These are phyloP conservation scores for Colletotrichum gigasporum DNA, from an alignment of 2,329 filamentous ascomycete genomes.

Conservation along the genomic window DNA sequence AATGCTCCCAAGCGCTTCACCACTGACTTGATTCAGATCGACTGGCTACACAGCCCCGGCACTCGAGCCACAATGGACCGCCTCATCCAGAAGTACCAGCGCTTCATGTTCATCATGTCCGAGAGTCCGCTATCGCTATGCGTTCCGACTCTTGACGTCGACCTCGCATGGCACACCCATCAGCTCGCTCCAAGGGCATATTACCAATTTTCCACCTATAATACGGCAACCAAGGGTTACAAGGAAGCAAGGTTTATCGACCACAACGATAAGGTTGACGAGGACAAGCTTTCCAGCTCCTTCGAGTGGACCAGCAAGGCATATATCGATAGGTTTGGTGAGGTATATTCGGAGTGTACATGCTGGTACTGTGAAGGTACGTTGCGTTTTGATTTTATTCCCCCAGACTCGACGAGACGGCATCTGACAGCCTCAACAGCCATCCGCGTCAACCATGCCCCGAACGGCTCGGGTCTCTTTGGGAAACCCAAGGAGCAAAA, in stretches of 20 bases:
- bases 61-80: slow-evolving; percentile 70
- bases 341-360: slow-evolving; percentile 79
- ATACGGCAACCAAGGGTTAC: slow-evolving; percentile 4
- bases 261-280: slow-evolving; percentile 86
- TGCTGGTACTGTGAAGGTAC: slow-evolving; percentile 84
- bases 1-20: background rate
- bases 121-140: slow-evolving; percentile 54
- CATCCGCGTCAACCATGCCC: slow-evolving; percentile 66
- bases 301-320: slow-evolving; percentile 79
- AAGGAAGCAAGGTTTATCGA: slow-evolving; percentile 71
- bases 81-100: slow-evolving; percentile 70
- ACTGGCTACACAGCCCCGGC: slow-evolving; percentile 80
- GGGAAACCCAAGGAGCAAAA: slow-evolving; percentile 56
- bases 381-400: background rate
- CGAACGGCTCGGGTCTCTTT: slow-evolving; percentile 54
- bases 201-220: slow-evolving; percentile 61
- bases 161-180: slow-evolving; percentile 84
- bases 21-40: slow-evolving; percentile 53
- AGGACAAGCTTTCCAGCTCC: slow-evolving; percentile 67
- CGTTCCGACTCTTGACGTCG: slow-evolving; percentile 79
- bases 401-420: too few species aligned
- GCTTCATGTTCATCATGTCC: slow-evolving; percentile 70
- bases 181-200: slow-evolving; percentile 74
- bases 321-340: slow-evolving; percentile 72
- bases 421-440: slow-evolving; percentile 38